Base-by-base conservation (phyloP, 73 alveolate species). In the Chromera velia region DNA sequence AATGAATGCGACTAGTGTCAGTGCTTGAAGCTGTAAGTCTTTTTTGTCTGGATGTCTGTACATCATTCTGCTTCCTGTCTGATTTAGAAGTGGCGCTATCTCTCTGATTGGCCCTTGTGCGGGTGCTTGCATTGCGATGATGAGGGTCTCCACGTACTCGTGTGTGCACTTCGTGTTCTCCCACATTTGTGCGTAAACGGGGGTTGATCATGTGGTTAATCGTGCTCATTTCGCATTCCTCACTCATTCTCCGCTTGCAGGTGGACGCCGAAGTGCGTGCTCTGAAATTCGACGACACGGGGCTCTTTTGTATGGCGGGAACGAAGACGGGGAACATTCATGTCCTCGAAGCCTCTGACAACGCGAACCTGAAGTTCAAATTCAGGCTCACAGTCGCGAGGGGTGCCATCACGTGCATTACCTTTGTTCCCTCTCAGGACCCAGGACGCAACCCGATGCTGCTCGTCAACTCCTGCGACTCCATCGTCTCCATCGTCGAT, bases 231-330 rank as follows among this genome's bases (percentile, higher is more conserved):
- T 55, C 28, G 6, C 1, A 30, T 22, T 19, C 9, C 19, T 65
- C 13, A 27, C 32, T 4, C 29, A 19, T 30, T 6, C 17, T 31
- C 17, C 24, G n/a, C 32, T 19, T 1, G 0, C 47, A 80, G 86
- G 86, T 80, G 48, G 86, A 80, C 34, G 48, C 86, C 7, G 86
- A 80, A 33, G 86, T 80, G 80, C 73, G 86, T 0, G 70, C 86
- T 0, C 32, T 80, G 80, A 80, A 70, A 68, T 80, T 80, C 80
- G 86, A 80, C 27, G 86, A 80, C 70, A 80, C 86, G 0, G 86
- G 86, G 28, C 69, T 80, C 55, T 80, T 80, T 74, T 77, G 69
- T 13, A 26, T 80, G 80, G 86, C 49, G 28, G 86, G 86, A 55
- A 80, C 86, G 17, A 80, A 80, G 74, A 80, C 69, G 27, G 86